A percentile compares a stretch with the other conserved stretches of the same genome.
Conservation (phyloP, 768 basidiomycete species). For the Trametes elegans region DNA sequence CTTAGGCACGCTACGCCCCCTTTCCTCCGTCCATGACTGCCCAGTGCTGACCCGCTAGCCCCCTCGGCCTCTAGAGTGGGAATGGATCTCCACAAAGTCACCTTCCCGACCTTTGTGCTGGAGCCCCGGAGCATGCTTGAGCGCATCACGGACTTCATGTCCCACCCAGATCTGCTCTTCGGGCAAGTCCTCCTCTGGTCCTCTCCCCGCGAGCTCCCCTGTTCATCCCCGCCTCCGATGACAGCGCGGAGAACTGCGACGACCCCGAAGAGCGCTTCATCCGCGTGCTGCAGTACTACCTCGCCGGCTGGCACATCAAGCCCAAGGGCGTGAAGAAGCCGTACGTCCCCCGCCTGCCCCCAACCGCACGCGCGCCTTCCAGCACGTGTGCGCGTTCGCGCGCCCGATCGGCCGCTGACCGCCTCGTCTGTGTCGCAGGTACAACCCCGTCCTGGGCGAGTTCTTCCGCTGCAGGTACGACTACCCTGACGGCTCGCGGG, state of each 20-base stretch:
- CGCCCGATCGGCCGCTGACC: slow-evolving; percentile 2
- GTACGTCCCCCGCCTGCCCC: slow-evolving; percentile 44
- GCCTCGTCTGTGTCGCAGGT: slow-evolving; percentile 46
- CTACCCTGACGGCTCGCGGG: slow-evolving; percentile 88
- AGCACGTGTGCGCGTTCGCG: not conserved
- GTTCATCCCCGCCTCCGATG: slow-evolving; percentile 7
- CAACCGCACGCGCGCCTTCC: slow-evolving; percentile 5
- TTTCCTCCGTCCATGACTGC: not conserved
- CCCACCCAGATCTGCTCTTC: slow-evolving; percentile 96
- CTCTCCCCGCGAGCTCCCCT: not conserved
- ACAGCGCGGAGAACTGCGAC: slow-evolving; percentile 73
- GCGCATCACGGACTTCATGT: slow-evolving; percentile 99
- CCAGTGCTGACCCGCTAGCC: not conserved
- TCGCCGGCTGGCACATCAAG: slow-evolving; percentile 99
- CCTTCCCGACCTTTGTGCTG: slow-evolving; percentile 91
- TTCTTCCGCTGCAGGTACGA: slow-evolving; percentile 96
- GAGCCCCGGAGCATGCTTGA: slow-evolving; percentile 98
- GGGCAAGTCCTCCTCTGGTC: slow-evolving; percentile 53
- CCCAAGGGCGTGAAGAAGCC: slow-evolving; percentile 99
- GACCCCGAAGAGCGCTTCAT: slow-evolving; percentile 91
- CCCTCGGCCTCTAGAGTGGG: slow-evolving; percentile 66
- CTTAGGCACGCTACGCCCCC: slow-evolving; percentile 55
- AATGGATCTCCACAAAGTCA: slow-evolving; percentile 95
- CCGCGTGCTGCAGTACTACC: slow-evolving; percentile 88
- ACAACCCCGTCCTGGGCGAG: slow-evolving; percentile 96